These are phyloP conservation scores for Cryomyces minteri DNA, from an alignment of 495 filamentous ascomycete species.

Conservation along the genomic window DNA sequence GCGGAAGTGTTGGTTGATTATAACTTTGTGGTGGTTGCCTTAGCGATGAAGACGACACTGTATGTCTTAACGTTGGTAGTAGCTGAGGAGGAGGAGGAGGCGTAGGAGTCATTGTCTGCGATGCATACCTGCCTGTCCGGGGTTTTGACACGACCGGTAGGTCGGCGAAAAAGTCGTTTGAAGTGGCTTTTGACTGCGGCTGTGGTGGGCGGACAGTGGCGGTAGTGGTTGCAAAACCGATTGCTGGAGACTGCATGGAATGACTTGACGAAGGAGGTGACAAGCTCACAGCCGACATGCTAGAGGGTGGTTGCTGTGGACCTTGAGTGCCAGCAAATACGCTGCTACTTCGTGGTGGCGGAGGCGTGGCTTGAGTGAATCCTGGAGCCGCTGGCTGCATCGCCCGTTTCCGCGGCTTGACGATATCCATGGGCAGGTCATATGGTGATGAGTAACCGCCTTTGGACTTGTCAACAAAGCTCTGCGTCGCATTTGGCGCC, in stretches of 20 bases:
- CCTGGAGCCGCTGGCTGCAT: conserved; percentile 11
- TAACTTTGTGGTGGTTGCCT: too few species aligned
- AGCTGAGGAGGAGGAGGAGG: conserved; percentile 12
- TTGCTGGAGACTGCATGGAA: conserved; percentile 7
- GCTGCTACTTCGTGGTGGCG: conserved; percentile 45
- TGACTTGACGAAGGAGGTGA: conserved; percentile 18
- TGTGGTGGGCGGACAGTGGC: conserved; percentile 2
- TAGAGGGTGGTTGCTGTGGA: conserved; percentile 22
- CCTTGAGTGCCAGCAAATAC: conserved; percentile 4
- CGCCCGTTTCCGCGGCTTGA: conserved; percentile 42
- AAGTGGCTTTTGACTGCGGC: conserved; percentile 12
- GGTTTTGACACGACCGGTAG: conserved; percentile 48
- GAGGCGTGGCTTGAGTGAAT: conserved; percentile 20
- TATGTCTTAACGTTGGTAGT: neutral
- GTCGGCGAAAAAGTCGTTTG: conserved; percentile 71
- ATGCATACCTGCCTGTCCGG: conserved; percentile 36
- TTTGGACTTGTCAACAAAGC: conserved; percentile 77
- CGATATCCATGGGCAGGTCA: conserved; percentile 80
- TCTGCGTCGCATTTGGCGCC: conserved; percentile 31
- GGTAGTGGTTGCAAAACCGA: neutral
- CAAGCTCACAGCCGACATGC: conserved; percentile 7
- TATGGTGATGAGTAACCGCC: conserved; percentile 87
- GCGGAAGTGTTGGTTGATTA: too few species aligned
- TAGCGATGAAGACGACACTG: too few species aligned
- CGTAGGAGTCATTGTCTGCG: conserved; percentile 16